Base-by-base conservation (phyloP, 768 basidiomycete species). In the Calvatia gigantea region DNA sequence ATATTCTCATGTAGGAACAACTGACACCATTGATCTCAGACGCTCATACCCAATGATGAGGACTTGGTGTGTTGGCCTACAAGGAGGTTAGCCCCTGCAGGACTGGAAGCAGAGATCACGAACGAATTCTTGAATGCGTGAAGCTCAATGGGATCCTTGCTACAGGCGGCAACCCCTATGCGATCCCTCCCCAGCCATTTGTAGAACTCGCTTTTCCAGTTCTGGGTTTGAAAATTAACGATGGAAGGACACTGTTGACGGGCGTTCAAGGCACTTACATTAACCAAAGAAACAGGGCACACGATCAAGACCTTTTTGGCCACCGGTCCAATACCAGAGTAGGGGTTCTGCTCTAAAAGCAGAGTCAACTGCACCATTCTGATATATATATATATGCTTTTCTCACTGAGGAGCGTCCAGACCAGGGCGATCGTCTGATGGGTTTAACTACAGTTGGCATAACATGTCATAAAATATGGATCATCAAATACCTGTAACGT, bases 41-140 rank as follows among this genome's bases (percentile, higher is more conserved):
- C 89, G 85, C 65, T 98, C 97, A 66, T 99, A 99, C 2, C 97
- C 94, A 57, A 98, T 94, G 57, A 99, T 82, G 17, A 99, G 75
- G 2, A 98, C 91, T 54, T 94, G 87, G 61, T 92, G 87, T 6
- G 79, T 79, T 66, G 79, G 84, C 29, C 90, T 91, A 43, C 43
- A 28, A 35, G 31, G 15, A 19, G n/a, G 5, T 49, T 29, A 56
- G 35, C 15, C 17, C 28, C 15, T 19, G 35, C 12, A 41, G 7
- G 28, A 21, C 9, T 19, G 9, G 43, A 37, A 27, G 3, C 8
- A 9, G 33, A 35, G 43, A 33, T 39, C 28, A 70, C 86, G 56
- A 61, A 89, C 89, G 83, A 82, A 64, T 89, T 84, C 50, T 86
- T 75, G 62, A 95, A 98, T 35, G 82, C 80, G 61, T 86, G 83